A percentile compares a stretch with the other conserved stretches of the same genome.
Conservation (phyloP, 345 rosid species). For the Boechera stricta region DNA sequence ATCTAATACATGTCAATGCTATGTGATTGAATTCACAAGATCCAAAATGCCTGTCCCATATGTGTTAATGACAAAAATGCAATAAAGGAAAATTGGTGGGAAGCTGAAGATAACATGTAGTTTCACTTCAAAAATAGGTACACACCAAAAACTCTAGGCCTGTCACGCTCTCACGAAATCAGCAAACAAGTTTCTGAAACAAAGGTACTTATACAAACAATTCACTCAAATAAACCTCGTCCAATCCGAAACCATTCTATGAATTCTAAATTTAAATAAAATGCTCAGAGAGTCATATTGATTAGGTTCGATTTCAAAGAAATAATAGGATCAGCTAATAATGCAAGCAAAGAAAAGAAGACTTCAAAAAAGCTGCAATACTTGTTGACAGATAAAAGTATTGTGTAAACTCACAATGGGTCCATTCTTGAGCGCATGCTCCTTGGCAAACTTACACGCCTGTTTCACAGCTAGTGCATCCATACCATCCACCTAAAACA, state of each 20-base stretch:
- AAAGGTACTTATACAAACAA: neutral
- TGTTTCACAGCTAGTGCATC: slow-evolving; percentile 96
- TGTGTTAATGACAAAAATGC: slow-evolving; percentile 20
- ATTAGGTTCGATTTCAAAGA: neutral
- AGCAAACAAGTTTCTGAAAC: neutral
- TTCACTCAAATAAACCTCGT: neutral
- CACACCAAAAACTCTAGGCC: neutral
- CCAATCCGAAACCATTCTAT: neutral
- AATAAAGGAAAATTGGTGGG: slow-evolving; percentile 10
- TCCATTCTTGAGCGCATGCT: slow-evolving; percentile 87
- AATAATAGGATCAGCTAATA: neutral
- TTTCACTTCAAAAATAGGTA: slow-evolving; percentile 14
- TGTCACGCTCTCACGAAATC: neutral
- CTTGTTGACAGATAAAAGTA: neutral
- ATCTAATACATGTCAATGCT: neutral
- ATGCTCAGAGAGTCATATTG: slow-evolving; percentile 9
- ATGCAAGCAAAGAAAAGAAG: neutral
- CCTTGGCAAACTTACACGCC: slow-evolving; percentile 96
- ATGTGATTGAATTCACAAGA: neutral
- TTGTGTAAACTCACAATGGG: slow-evolving; percentile 76
- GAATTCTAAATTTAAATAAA: neutral
- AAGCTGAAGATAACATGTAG: slow-evolving; percentile 1
- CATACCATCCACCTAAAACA: slow-evolving; percentile 91
- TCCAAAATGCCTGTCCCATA: neutral
- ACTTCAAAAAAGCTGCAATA: slow-evolving; percentile 12